These are phyloP conservation scores for Venturiaceae sp. DNA, from an alignment of 2,329 filamentous ascomycete species.

Conservation along the genomic window DNA sequence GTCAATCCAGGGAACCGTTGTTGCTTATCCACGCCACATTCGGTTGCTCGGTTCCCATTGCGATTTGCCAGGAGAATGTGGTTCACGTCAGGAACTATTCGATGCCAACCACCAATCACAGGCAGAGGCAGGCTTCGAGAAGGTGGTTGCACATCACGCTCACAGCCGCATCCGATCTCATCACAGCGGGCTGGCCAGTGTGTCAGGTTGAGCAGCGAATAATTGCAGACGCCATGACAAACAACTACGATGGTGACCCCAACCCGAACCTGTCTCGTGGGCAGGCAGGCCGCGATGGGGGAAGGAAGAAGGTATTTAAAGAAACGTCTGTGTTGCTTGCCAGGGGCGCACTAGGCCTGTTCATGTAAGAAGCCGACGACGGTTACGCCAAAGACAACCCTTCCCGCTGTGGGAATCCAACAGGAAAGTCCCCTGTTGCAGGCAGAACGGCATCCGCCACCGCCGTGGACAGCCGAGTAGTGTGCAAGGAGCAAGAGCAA, in stretches of 20 bases:
- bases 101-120: neutral
- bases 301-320: neutral
- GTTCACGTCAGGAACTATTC: slow-evolving; percentile 1
- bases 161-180: neutral
- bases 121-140: neutral
- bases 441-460: neutral
- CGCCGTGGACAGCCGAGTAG: too few species aligned
- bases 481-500: too few species aligned
- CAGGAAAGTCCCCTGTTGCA: neutral
- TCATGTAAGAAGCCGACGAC: neutral
- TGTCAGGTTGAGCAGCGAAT: neutral
- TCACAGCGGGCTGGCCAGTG: neutral
- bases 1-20: neutral
- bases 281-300: neutral
- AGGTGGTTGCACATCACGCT: slow-evolving; percentile 1
- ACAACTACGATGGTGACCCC: neutral
- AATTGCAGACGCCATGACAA: neutral
- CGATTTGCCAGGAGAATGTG: neutral
- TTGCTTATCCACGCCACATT: neutral
- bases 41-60: neutral
- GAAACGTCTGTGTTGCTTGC: neutral
- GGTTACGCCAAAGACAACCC: neutral
- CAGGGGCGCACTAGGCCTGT: neutral
- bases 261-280: neutral
- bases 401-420: neutral